Evolutionary conservation across 2,329 filamentous ascomycete species (phyloP), one percentile per base, ranked within the genome.

Genomic region (Nectriaceae sp.): DNA sequence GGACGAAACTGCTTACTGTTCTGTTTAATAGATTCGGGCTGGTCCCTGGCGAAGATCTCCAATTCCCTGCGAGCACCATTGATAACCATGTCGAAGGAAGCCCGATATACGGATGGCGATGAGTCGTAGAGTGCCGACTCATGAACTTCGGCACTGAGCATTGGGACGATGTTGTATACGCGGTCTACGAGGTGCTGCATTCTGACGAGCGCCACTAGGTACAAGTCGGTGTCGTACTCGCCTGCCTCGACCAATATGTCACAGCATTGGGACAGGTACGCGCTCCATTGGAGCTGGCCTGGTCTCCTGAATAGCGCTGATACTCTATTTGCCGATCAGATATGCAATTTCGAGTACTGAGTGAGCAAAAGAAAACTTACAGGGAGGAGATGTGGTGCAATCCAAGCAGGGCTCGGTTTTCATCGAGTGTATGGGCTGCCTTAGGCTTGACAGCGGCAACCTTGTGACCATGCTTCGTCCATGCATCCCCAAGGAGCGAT

Each of bases 371-470:
- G 16, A 10, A 2, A 35, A 16, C 24, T 11, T 56, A 69, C 68
- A 71, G 40, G 1, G 65, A 68, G 5, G 65, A 63, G 2, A 71
- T 42, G 20, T 73, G 73, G 35, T 70, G 76, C 42, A 66, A 65
- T 0, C 72, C 74, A 1, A 76, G 52, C 3, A 71, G 57, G 0
- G 73, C 65, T 1, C 74, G 67, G 52, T 71, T 70, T 26, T 75
- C 72, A 1, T 68, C 63, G 1, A 64, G 46, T 3, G 64, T 63
- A 13, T 69, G 70, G 1, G 59, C 44, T 0, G 38, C 36, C 16
- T 55, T 61, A 2, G 49, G 4, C 39, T 52, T 46, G 0, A 49
- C 49, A 2, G 53, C 54, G 0, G 55, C 22, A 4, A 10, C 20
- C 18, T 20, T 20, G 8, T 58, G 60, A 11, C 50, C 48, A 13